Evolutionary conservation across 179 eudicot genomes (phyloP).

Genomic region (Gypsophila paniculata): DNA sequence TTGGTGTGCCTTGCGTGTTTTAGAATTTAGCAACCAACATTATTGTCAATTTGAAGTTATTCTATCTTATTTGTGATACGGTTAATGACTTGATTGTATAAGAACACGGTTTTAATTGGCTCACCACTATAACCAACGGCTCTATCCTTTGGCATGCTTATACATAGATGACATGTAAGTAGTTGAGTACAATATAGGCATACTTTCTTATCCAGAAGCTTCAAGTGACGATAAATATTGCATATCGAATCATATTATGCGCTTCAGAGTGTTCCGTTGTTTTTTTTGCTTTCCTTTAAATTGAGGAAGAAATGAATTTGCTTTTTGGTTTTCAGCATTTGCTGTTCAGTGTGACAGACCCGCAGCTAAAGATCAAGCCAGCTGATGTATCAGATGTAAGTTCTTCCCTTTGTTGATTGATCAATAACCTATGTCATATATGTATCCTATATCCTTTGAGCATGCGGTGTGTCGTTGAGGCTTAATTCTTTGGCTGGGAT

Average conservation of each 20-base stretch:
- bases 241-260: background rate
- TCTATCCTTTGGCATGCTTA: no score
- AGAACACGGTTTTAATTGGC: no score
- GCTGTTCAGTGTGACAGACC: conserved; percentile 88
- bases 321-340: conserved; percentile 63
- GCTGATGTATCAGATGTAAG: conserved; percentile 92
- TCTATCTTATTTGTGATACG: no score
- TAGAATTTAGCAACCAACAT: no score
- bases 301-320: background rate
- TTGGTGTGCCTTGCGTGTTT: no score
- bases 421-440: background rate
- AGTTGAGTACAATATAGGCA: no score
- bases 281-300: background rate
- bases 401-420: conserved; percentile 6
- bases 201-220: background rate
- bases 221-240: background rate
- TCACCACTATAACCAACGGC: no score
- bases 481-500: background rate
- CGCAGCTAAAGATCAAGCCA: conserved; percentile 65
- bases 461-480: background rate
- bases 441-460: no score
- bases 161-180: background rate
- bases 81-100: no score
- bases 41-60: background rate
- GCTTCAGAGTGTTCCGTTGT: background rate